Base-by-base conservation (phyloP, 345 rosid genomes). In the Garcia nutans region DNA sequence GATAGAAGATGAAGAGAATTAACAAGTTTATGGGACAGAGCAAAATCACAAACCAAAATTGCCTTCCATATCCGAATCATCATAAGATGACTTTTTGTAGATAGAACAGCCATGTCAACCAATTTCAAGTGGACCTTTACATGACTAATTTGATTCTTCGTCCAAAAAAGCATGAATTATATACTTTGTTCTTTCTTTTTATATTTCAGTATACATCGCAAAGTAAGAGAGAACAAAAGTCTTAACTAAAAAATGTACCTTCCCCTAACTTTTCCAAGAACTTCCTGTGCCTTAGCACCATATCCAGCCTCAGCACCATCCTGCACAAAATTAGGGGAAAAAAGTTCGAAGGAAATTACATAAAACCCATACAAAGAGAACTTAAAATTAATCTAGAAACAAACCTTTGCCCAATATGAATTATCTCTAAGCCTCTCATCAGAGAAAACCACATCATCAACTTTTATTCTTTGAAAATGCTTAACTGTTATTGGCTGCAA, bases 201-300 rank as follows among this genome's bases (percentile, higher is more conserved):
- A 17, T 2, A 17, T 41, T 23, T 24, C 23, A 19, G n/a, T 19
- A 26, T 22, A 10, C 15, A 45, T 68, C 73, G 24, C 57, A 23
- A 49, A 61, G n/a, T 58, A 50, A 71, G 11, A 62, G 17, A 52
- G 42, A 67, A 71, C 9, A 61, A 55, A 24, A 7, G 42, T 66
- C 55, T 69, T n/a, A 58, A 16, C 15, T 2, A 10, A 7, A 65
- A 22, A 54, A 23, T 54, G 62, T 88, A 96, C 99, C 91, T 96
- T 84, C 99, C 99, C 85, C 84, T 88, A 65, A 96, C 99, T 93
- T 89, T 95, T 47, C 97, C 97, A 49, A 93, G 94, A 84, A 93
- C 77, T 82, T 91, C 95, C 82, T 93, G 93, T 56, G 99, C 98
- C 85, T 91, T 96, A 74, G 96, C 96, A 80, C 99, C 99, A 84